phyloP scores from a whole-genome alignment of 441 rosid genomes.

The Croton setiger region DNA sequence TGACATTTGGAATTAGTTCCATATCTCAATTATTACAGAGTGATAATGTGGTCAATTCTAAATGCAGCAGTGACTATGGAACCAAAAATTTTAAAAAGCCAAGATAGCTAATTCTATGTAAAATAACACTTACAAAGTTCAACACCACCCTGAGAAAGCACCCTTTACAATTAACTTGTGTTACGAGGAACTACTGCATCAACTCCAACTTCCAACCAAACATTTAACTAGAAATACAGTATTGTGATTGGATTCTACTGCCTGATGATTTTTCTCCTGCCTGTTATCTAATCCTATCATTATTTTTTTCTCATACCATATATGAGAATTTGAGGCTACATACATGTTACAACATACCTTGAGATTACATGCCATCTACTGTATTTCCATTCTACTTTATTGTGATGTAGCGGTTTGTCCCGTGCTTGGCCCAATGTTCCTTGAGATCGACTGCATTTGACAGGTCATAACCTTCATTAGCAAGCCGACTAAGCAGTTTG shows the following conservation, averaged over 20 bases:
- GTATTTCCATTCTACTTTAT: conserved; percentile 49
- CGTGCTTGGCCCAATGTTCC: conserved; percentile 94
- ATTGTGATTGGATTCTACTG: neutral
- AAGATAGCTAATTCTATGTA: neutral
- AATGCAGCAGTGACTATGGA: neutral
- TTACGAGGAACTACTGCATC: neutral
- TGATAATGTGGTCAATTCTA: too few relatives aligned
- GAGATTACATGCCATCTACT: neutral
- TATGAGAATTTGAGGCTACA: conserved; percentile 22
- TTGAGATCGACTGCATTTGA: conserved; percentile 89
- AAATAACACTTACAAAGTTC: neutral
- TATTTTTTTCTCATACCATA: conserved; percentile 20
- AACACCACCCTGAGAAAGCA: conserved; percentile 5
- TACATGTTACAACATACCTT: conserved; percentile 12
- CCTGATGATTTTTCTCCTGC: neutral
- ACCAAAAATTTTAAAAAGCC: neutral
- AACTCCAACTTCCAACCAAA: neutral
- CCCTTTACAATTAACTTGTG: conserved; percentile 16
- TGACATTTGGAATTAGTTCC: too few relatives aligned
- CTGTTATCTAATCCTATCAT: conserved; percentile 9
- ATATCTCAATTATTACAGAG: too few relatives aligned
- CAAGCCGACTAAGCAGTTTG: conserved; percentile 89
- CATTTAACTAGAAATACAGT: neutral
- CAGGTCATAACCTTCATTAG: conserved; percentile 86
- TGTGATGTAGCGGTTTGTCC: conserved; percentile 92